Conservation (phyloP, 768 basidiomycete species). For the Suillus spraguei region DNA sequence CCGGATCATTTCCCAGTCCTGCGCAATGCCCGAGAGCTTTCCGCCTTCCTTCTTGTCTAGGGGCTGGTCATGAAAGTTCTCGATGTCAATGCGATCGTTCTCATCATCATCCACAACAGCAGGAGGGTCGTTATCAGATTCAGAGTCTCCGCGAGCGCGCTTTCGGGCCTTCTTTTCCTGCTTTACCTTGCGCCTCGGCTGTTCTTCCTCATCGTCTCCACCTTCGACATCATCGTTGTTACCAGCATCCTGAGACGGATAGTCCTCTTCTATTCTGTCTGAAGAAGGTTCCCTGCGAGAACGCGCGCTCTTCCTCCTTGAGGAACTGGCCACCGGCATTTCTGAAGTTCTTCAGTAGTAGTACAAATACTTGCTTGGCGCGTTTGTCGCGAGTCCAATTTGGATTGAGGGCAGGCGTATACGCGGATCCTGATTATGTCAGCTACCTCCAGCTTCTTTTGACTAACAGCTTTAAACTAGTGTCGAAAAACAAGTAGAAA, state of each 20-base stretch:
- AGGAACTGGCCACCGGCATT: conserved; percentile 37
- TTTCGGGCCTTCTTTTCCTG: conserved; percentile 34
- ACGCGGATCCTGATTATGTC: conserved; percentile 26
- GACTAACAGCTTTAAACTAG: neutral
- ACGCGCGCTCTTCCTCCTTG: conserved; percentile 40
- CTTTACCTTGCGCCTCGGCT: conserved; percentile 36
- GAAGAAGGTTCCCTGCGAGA: conserved; percentile 50
- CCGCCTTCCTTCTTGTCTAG: conserved; percentile 52
- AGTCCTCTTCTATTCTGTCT: conserved; percentile 60
- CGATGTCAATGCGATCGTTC: conserved; percentile 59
- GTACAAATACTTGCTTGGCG: neutral
- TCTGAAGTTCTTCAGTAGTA: conserved; percentile 1
- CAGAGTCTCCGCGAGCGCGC: conserved; percentile 38
- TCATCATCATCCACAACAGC: conserved; percentile 41
- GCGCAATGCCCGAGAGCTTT: conserved; percentile 57
- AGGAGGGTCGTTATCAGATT: conserved; percentile 22
- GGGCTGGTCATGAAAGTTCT: conserved; percentile 68
- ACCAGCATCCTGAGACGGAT: conserved; percentile 33
- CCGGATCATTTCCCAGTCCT: conserved; percentile 64
- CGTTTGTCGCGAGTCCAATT: conserved; percentile 17
- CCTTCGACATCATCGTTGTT: conserved; percentile 45
- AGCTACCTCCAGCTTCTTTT: neutral
- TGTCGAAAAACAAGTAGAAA: conserved; percentile 1
- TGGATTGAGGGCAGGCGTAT: conserved; percentile 30
- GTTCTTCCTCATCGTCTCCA: conserved; percentile 41